A percentile compares a stretch with the other conserved stretches of the same genome.
Evolutionary conservation across 352 stramenopile species (phyloP).

Genomic region (Blastocystis sp.): DNA sequence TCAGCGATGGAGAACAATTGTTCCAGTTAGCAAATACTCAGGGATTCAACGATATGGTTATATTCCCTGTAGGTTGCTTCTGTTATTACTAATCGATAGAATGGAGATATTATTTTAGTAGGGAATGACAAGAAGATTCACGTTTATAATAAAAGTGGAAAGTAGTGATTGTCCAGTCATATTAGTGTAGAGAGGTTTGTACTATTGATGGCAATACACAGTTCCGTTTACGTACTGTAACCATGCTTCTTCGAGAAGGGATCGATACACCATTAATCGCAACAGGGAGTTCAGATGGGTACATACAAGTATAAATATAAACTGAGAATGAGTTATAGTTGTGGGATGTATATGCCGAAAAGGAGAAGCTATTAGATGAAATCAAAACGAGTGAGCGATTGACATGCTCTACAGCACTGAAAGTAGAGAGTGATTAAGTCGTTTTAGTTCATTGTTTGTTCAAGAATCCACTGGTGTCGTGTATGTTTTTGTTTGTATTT

Average conservation of each 20-base stretch:
- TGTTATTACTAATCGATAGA: background rate
- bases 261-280: background rate
- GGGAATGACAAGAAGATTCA: slow-evolving; percentile 64
- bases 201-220: background rate
- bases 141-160: slow-evolving; percentile 7
- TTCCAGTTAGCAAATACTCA: background rate
- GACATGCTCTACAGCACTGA: background rate
- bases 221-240: slow-evolving; percentile 20
- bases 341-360: slow-evolving; percentile 49
- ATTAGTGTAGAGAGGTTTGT: background rate
- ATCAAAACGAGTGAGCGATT: slow-evolving; percentile 52
- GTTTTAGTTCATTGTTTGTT: slow-evolving; percentile 58
- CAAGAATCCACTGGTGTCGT: background rate
- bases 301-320: background rate
- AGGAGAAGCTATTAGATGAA: slow-evolving; percentile 14
- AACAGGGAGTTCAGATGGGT: slow-evolving; percentile 49
- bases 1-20: slow-evolving; percentile 10
- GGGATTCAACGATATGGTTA: slow-evolving; percentile 40
- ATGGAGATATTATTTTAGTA: slow-evolving; percentile 27
- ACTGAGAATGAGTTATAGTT: background rate
- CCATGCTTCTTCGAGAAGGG: background rate
- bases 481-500: background rate
- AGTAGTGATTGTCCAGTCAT: background rate
- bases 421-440: slow-evolving; percentile 10
- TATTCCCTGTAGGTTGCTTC: background rate